phyloP scores from a whole-genome alignment of 768 basidiomycete species.

The Leccinum broughii region DNA sequence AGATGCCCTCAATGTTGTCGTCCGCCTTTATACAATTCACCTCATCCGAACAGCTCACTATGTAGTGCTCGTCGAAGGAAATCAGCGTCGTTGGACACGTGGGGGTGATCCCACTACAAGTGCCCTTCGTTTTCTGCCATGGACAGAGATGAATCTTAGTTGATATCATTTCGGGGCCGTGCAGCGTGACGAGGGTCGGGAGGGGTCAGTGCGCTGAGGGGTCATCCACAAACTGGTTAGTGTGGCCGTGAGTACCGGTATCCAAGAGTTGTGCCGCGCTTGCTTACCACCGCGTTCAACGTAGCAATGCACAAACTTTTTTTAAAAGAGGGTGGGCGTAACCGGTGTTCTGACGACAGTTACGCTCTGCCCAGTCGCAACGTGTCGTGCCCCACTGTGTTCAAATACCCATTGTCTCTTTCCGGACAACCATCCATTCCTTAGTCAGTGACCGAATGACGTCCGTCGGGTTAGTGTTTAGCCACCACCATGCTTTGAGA shows the following conservation, averaged over 20 bases:
- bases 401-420: neutral
- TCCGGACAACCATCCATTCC: neutral
- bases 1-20: neutral
- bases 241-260: neutral
- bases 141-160: neutral
- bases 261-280: neutral
- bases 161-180: too few relatives aligned
- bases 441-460: neutral
- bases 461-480: neutral
- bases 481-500: neutral
- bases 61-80: neutral
- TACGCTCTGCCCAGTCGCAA: slow-evolving; percentile 3
- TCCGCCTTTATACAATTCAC: neutral
- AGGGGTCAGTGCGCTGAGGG: neutral
- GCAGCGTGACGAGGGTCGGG: neutral
- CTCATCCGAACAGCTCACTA: neutral
- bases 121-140: neutral
- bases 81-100: neutral
- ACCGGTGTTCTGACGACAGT: neutral
- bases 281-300: neutral
- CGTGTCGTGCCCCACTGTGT: neutral
- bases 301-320: neutral
- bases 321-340: neutral
- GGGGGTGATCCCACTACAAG: neutral
- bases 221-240: neutral